These are phyloP conservation scores for Heliosperma pusillum DNA, from an alignment of 148 eudicot genomes.

Conservation along the genomic window DNA sequence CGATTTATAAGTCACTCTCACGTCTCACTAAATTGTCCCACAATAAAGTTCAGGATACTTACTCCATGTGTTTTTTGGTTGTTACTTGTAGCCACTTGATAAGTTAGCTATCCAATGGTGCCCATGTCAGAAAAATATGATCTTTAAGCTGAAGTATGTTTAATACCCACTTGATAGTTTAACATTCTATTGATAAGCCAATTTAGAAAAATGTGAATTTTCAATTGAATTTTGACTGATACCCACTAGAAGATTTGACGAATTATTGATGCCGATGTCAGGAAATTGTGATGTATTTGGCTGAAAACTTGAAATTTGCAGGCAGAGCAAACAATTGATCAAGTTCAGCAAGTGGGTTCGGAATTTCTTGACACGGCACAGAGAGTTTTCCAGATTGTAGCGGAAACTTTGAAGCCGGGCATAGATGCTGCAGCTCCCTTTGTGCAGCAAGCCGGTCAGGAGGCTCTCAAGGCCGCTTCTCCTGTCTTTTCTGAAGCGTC, in stretches of 20 bases:
- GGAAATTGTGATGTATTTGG: background rate
- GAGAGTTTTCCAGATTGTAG: slow-evolving; percentile 41
- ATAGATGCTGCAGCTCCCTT: slow-evolving; percentile 72
- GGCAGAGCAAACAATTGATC: slow-evolving; percentile 83
- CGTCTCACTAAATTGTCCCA: too few relatives aligned
- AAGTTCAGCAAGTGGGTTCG: slow-evolving; percentile 71
- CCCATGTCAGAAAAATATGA: slow-evolving; percentile 1
- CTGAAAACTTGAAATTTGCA: slow-evolving; percentile 24
- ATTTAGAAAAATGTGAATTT: background rate
- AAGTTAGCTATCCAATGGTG: background rate
- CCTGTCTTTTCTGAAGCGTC: slow-evolving; percentile 75
- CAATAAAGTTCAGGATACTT: too few relatives aligned
- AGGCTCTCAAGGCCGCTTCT: slow-evolving; percentile 65
- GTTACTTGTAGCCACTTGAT: background rate
- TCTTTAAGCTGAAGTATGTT: background rate
- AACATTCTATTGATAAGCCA: background rate
- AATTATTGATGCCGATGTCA: background rate
- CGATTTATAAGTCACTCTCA: too few relatives aligned
- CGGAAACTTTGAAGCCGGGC: slow-evolving; percentile 63
- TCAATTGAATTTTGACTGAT: background rate
- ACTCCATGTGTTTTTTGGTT: too few relatives aligned
- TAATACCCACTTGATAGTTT: background rate
- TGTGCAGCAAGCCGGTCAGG: slow-evolving; percentile 69
- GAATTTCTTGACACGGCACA: slow-evolving; percentile 46
- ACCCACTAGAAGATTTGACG: background rate